Base-by-base conservation (phyloP, 1,284 basidiomycete species). In the Trichosporon faecale region DNA sequence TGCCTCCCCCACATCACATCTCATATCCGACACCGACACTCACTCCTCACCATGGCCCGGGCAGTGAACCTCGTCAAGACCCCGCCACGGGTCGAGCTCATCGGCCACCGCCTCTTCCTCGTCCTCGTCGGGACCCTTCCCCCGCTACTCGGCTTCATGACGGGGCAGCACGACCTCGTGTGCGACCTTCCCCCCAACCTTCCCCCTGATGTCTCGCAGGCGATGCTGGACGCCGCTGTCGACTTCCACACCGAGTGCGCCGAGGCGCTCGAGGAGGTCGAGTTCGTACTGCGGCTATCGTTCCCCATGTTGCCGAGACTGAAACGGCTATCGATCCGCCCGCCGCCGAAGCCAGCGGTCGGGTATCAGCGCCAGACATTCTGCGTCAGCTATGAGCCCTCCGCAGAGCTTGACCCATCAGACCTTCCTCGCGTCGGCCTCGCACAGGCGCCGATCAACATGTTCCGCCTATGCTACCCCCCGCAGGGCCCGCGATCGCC, bases 241-340 rank as follows among this genome's bases (percentile, higher is more conserved):
- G 57, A 61, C 57, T 61, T 61, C 57, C 57, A 61, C 57, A 8
- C 57, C 16, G 57, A 61, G 57, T 61, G 57, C 57, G 57, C 27
- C 29, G 57, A 61, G 16, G 57, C 57, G 9, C 57, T 61, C 18
- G 57, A 61, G 57, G 57, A 61, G 29, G 57, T 61, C 29, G 57
- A 61, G 57, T n/a, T 61, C 9, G 57, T 61, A 6, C 21, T 61
- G 18, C 57, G 57, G 27, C 57, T 61, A 6, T 61, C 57, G 16
- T 61, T 61, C 57, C 57, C 57, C 0, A 12, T 31, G 14, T 29
- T 61, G 16, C 27, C 27, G 18, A 5, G 57, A 14, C 29, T 61
- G 16, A 31, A 61, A 14, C 57, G 57, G 7, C 57, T 61, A 14
- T 18, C 27, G 16, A 31, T 61, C 29, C 29, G 57, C 0, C 57